Conservation (phyloP, 2,329 filamentous ascomycete species). For the Aulographum hederae region DNA sequence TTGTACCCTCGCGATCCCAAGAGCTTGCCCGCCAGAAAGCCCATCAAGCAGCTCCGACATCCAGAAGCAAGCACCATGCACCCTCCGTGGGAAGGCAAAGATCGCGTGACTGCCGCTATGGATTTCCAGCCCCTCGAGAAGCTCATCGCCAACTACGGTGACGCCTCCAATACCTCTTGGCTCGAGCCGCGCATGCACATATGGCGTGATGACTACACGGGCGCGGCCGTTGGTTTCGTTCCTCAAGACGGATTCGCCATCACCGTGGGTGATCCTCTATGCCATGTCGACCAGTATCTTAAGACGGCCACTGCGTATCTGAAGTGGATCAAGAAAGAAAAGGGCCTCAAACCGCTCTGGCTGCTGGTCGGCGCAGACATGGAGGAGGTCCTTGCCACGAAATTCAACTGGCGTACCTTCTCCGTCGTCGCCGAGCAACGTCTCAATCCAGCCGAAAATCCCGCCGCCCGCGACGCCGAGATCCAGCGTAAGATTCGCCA, state of each 20-base stretch:
- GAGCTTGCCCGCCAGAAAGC: constrained; percentile 55
- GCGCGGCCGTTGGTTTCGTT: constrained; percentile 73
- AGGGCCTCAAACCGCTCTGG: constrained; percentile 66
- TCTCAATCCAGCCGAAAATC: constrained; percentile 53
- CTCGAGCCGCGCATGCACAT: constrained; percentile 75
- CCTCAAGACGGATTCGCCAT: constrained; percentile 62
- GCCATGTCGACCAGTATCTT: constrained; percentile 57
- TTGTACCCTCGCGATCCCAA: constrained; percentile 79
- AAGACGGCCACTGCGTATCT: constrained; percentile 59
- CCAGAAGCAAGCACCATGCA: constrained; percentile 72
- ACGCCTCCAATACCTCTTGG: constrained; percentile 88
- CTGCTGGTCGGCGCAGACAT: constrained; percentile 65
- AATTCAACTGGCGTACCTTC: constrained; percentile 73
- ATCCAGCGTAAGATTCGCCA: constrained; percentile 61
- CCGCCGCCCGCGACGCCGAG: constrained; percentile 44
- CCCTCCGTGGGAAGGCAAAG: constrained; percentile 40
- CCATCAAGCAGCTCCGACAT: constrained; percentile 51
- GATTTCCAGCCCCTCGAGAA: constrained; percentile 62
- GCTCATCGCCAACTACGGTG: constrained; percentile 87
- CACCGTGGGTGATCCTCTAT: constrained; percentile 74
- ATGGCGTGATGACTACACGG: constrained; percentile 64
- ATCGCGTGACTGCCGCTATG: constrained; percentile 26
- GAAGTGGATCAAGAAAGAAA: constrained; percentile 53
- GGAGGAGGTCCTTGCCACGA: constrained; percentile 62
- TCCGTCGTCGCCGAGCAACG: constrained; percentile 82